These are phyloP conservation scores for Neurospora sublineolata DNA, from an alignment of 495 filamentous ascomycete genomes.

Conservation along the genomic window DNA sequence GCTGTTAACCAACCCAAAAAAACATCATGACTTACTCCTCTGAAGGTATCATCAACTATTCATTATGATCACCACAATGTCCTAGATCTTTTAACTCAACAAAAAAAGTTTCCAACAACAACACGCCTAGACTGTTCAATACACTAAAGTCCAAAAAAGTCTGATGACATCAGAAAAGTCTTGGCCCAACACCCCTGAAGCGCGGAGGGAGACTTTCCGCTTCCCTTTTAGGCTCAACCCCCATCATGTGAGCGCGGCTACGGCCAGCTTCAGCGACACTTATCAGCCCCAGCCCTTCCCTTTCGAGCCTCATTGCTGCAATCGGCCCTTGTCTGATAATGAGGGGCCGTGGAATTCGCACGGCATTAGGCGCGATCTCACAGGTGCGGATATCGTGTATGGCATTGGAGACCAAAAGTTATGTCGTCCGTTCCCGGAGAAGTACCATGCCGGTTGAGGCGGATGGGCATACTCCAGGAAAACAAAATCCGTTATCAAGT, in stretches of 20 bases:
- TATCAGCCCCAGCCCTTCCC: neutral
- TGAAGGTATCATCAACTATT: too few relatives aligned
- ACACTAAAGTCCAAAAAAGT: neutral
- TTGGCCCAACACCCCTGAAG: conserved; percentile 8
- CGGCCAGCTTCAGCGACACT: neutral
- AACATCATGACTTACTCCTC: neutral
- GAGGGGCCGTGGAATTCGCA: neutral
- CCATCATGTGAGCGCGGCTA: conserved; percentile 1
- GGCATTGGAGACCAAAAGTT: neutral
- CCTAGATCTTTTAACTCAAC: neutral
- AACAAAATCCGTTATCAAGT: neutral
- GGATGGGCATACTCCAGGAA: neutral
- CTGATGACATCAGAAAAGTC: neutral
- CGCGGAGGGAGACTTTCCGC: conserved; percentile 23
- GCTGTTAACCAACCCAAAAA: neutral
- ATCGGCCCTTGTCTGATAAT: neutral
- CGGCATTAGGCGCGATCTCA: neutral
- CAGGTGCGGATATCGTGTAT: neutral
- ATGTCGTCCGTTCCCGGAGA: neutral
- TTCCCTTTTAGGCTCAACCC: conserved; percentile 22
- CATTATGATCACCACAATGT: too few relatives aligned
- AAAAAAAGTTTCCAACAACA: neutral
- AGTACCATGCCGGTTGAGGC: neutral
- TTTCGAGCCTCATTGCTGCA: neutral
- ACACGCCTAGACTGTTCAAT: neutral